These are phyloP conservation scores for Neoscytalidium dimidiatum DNA, from an alignment of 2,329 filamentous ascomycete genomes.

Conservation along the genomic window DNA sequence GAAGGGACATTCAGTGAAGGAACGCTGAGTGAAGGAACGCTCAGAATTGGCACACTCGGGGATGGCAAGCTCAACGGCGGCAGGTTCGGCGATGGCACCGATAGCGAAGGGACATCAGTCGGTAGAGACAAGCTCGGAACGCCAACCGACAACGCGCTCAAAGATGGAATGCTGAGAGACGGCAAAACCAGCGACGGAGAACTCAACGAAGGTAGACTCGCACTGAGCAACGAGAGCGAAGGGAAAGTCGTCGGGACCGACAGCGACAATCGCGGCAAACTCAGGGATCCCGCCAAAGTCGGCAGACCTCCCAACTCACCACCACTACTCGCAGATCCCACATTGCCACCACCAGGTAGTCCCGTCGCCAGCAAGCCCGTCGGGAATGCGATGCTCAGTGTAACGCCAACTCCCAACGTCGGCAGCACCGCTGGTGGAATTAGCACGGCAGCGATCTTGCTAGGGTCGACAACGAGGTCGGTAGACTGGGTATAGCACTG, in stretches of 20 bases:
- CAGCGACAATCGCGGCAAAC: no score
- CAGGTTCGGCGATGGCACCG: neutral
- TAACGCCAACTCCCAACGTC: neutral
- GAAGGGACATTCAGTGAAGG: neutral
- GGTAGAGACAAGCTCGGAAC: neutral
- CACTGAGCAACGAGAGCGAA: neutral
- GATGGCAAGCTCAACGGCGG: neutral
- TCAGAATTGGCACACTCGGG: neutral
- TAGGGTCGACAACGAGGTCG: neutral
- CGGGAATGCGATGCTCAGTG: neutral
- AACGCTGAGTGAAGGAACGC: neutral
- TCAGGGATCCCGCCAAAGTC: neutral
- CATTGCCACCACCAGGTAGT: no score
- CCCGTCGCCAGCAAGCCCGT: neutral
- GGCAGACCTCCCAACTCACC: neutral
- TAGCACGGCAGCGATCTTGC: neutral
- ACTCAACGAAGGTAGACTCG: neutral
- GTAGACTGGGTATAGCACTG: slow-evolving; percentile 1
- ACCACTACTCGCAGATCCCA: no score
- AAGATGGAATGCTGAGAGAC: neutral
- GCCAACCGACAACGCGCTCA: neutral
- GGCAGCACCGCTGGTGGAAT: neutral
- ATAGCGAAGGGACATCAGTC: neutral
- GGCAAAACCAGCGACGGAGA: neutral
- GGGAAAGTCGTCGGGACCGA: neutral